These are phyloP conservation scores for Aspergillus novofumigatus DNA, from an alignment of 2,329 filamentous ascomycete species.

Conservation along the genomic window DNA sequence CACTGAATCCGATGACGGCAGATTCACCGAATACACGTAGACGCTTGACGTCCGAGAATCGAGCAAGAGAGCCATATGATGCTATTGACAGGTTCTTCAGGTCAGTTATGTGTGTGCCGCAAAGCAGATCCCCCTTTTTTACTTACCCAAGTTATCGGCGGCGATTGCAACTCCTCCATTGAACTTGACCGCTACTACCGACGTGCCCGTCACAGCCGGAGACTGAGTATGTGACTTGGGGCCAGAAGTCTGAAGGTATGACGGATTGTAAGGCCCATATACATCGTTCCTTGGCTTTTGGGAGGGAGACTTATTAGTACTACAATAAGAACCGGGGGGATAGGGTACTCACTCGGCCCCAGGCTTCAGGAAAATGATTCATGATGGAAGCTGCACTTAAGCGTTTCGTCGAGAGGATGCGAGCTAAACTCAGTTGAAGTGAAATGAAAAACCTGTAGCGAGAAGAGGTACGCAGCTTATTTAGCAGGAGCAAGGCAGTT, in stretches of 20 bases:
- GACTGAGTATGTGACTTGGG: constrained; percentile 86
- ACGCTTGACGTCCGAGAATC: constrained; percentile 95
- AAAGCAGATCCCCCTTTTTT: not conserved
- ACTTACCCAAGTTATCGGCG: constrained; percentile 86
- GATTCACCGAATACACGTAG: constrained; percentile 82
- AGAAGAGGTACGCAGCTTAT: constrained; percentile 6
- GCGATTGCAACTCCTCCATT: constrained; percentile 94
- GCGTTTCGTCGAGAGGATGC: not conserved
- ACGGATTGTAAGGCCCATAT: constrained; percentile 87
- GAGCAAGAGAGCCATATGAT: constrained; percentile 93
- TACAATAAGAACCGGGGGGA: constrained; percentile 4
- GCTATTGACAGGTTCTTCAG: constrained; percentile 50
- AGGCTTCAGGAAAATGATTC: constrained; percentile 64
- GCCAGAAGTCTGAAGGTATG: constrained; percentile 67
- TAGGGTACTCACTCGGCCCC: constrained; percentile 53
- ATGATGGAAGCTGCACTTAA: constrained; percentile 38
- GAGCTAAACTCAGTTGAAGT: not conserved
- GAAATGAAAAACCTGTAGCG: constrained; percentile 1
- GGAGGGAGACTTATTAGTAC: constrained; percentile 35
- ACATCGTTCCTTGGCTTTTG: constrained; percentile 89
- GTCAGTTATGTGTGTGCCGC: constrained; percentile 10
- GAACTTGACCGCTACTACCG: constrained; percentile 92
- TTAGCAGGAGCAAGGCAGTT: constrained; percentile 1
- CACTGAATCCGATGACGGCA: constrained; percentile 87
- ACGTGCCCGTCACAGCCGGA: constrained; percentile 93